Base-by-base conservation (phyloP, 257 asterid genomes). In the Coffea eugenioides region DNA sequence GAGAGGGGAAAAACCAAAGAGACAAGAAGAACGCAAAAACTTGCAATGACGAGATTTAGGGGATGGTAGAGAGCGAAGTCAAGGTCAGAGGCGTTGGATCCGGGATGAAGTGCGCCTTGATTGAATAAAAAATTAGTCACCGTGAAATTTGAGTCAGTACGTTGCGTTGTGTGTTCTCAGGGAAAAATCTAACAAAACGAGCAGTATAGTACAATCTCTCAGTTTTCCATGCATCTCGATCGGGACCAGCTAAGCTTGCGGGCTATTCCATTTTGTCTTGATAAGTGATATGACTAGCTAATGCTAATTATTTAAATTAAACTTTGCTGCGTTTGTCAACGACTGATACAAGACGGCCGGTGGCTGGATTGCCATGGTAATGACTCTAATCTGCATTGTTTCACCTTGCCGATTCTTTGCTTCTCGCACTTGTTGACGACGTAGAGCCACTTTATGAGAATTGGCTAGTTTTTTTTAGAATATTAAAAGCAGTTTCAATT, bases 21-120 rank as follows among this genome's bases (percentile, higher is more conserved):
- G 71, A 49, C 80, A 73, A 80, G 57, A 73, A 80, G 57, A 73
- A 73, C 64, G 74, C 71, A 76, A 62, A 61, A n/a, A 62, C 71
- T 46, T 71, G 76, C 76, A 25, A 4, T n/a, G 34, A 20, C 25
- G 62, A 36, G 76, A 72, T 72, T 25, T 72, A 6, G 62, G 15
- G 57, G 4, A 4, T 8, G 20, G 6, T 8, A 41, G 36, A 70
- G 25, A 45, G 59, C 31, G 1, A 71, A 71, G 34, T 69, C 73
- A 69, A 69, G 27, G 49, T 69, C 52, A 20, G 51, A 69, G 20
- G 31, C 39, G 31, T 69, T 66, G 18, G 57, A 51, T 56, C n/a
- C 13, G 25, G 31, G 6, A 16, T 39, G 51, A 8, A 39, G 31
- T 2, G 15, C 52, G 18, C 43, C 43, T 39, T 2, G 43, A 39